Evolutionary conservation across 441 rosid genomes (phyloP).

Genomic region (Populus hybrid): DNA sequence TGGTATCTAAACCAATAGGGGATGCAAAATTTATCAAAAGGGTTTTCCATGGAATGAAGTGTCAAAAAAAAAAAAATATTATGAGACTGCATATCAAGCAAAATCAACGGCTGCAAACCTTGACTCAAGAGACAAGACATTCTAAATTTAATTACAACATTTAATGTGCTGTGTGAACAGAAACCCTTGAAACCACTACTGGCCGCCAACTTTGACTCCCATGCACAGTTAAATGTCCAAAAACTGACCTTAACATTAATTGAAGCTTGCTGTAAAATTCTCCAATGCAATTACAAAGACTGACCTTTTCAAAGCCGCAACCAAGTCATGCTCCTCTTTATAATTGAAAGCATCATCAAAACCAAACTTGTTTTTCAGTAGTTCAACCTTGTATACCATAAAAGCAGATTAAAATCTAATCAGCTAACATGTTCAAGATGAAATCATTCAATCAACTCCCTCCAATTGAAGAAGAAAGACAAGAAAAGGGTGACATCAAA

Average conservation of each 20-base stretch:
- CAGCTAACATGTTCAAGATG: neutral
- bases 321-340: slow-evolving; percentile 60
- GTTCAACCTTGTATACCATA: slow-evolving; percentile 15
- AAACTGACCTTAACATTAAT: neutral
- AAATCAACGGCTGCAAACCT: neutral
- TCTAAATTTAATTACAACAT: no score
- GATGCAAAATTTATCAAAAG: no score
- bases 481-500: neutral
- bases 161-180: neutral
- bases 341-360: slow-evolving; percentile 78
- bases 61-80: neutral
- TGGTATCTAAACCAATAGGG: neutral
- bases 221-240: neutral
- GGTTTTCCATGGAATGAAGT: no score
- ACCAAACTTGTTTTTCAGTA: slow-evolving; percentile 39
- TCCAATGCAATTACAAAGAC: neutral
- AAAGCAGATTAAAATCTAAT: neutral
- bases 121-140: no score
- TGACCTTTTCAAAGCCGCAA: slow-evolving; percentile 66
- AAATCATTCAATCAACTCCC: neutral
- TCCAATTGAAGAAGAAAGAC: neutral
- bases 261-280: neutral
- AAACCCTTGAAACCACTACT: neutral
- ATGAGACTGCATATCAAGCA: neutral
- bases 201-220: neutral